phyloP scores from a whole-genome alignment of 495 filamentous ascomycete species.

The Trichoderma reesei region DNA sequence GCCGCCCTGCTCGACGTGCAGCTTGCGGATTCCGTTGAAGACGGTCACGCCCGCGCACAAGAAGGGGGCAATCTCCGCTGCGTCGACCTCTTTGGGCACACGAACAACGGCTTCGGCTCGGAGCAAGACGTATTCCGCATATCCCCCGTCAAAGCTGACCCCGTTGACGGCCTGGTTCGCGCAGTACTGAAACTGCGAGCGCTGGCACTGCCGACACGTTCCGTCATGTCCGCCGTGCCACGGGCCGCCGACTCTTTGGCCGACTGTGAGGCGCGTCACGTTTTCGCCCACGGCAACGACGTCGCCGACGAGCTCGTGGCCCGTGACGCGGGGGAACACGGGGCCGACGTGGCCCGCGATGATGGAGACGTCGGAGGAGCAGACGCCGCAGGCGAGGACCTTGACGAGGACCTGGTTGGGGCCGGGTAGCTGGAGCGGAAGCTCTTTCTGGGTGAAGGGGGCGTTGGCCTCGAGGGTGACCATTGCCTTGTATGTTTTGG shows the following conservation, averaged over 20 bases:
- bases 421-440: conserved; percentile 31
- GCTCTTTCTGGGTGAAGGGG: conserved; percentile 33
- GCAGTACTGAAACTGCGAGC: neutral
- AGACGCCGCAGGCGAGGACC: conserved; percentile 45
- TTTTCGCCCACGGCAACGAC: conserved; percentile 38
- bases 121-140: conserved; percentile 55
- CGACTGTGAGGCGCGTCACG: conserved; percentile 34
- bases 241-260: conserved; percentile 42
- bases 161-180: conserved; percentile 34
- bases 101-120: conserved; percentile 50
- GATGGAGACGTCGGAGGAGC: conserved; percentile 34
- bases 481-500: conserved; percentile 41
- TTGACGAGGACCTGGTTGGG: conserved; percentile 40
- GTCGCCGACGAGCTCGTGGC: conserved; percentile 46
- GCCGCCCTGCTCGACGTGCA: conserved; percentile 46
- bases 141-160: conserved; percentile 42
- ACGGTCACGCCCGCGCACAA: conserved; percentile 65
- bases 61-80: conserved; percentile 53
- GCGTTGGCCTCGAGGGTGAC: conserved; percentile 29
- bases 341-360: conserved; percentile 30
- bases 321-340: conserved; percentile 40
- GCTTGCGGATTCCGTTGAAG: conserved; percentile 59
- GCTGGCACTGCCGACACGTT: neutral
- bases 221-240: conserved; percentile 42
- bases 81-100: conserved; percentile 47